Evolutionary conservation across 2,329 filamentous ascomycete genomes (phyloP).

Genomic region (Alternaria brassicae): DNA sequence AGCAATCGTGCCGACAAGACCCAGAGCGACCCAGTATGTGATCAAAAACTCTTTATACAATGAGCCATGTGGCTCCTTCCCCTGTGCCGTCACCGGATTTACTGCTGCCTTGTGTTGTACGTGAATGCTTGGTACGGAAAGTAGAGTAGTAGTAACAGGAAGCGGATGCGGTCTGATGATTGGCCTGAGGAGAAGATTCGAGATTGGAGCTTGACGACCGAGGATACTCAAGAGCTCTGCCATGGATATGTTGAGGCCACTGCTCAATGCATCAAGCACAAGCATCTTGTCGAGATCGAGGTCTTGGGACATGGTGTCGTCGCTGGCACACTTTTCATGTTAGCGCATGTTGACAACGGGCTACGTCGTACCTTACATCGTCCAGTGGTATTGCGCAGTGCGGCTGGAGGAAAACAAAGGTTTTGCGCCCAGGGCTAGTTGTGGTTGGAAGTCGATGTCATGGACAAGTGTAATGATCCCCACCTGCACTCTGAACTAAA

Average conservation of each 20-base stretch:
- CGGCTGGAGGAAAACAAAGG: not conserved
- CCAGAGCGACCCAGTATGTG: not conserved
- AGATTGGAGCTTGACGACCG: conserved; percentile 6
- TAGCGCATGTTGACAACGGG: not conserved
- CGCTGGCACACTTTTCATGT: not conserved
- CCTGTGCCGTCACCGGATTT: not conserved
- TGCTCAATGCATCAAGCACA: conserved; percentile 7
- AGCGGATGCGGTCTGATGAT: not conserved
- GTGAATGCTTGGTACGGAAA: not conserved
- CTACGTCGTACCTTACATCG: not conserved
- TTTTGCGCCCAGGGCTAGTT: not conserved
- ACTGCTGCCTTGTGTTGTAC: not conserved
- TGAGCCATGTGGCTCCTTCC: not conserved
- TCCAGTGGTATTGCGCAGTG: not conserved
- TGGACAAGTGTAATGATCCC: not conserved
- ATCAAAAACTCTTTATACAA: not conserved
- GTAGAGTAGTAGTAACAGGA: not conserved
- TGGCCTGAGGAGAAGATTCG: conserved; percentile 5
- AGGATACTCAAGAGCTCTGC: conserved; percentile 7
- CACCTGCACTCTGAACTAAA: not conserved
- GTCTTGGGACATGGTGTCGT: conserved; percentile 1
- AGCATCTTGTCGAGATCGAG: not conserved
- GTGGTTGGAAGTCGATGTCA: not conserved
- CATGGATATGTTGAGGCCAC: conserved; percentile 8
- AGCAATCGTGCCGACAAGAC: not conserved